Percentiles rank a stretch among this genome's conserved stretches.
Conservation (phyloP, 148 eudicot species). For the Cornus kousa region DNA sequence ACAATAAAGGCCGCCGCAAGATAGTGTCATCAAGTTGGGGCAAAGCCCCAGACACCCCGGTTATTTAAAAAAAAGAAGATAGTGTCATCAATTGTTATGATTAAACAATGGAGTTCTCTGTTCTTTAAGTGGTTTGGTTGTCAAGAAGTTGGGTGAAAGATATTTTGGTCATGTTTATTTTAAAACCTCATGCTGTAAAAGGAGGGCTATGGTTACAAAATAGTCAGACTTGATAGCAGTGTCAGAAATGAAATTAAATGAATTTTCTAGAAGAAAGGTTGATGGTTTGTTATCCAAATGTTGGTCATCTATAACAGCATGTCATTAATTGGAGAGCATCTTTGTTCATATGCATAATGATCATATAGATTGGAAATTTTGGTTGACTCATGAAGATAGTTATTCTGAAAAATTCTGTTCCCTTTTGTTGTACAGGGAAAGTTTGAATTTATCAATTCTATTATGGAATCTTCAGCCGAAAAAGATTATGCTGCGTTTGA, state of each 20-base stretch:
- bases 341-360: not conserved
- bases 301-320: not conserved
- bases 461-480: slow-evolving; percentile 45
- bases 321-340: not conserved
- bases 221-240: not conserved
- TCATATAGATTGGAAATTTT: not conserved
- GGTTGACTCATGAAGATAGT: not conserved
- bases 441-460: slow-evolving; percentile 5
- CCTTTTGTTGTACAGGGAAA: not conserved
- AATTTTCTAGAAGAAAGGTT: not conserved
- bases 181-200: not conserved
- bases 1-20: too few species aligned
- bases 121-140: not conserved
- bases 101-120: not conserved
- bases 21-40: not conserved
- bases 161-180: not conserved
- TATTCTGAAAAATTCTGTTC: not conserved
- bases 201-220: not conserved
- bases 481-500: slow-evolving; percentile 58
- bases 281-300: not conserved
- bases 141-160: not conserved
- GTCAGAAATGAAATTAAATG: not conserved
- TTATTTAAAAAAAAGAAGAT: too few species aligned
- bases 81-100: not conserved
- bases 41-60: not conserved